Base-by-base conservation (phyloP, 805 yeast species). In the Pichia eremophila region DNA sequence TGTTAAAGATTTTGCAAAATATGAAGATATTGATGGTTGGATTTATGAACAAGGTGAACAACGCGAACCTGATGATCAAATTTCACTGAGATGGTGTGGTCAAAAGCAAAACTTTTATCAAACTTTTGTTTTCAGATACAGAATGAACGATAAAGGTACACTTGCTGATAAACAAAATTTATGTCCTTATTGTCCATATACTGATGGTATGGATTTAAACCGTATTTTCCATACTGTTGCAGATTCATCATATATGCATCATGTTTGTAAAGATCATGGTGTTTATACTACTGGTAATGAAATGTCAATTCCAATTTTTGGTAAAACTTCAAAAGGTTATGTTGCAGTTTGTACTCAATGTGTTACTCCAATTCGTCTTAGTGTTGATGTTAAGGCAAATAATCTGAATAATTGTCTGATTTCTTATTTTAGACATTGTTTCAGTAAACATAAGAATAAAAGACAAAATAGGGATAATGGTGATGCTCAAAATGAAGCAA, bases 251-350 rank as follows among this genome's bases (percentile, higher is more conserved):
- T 34, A 34, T 34, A 34, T 34, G 29, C 69, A 65, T 42, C 69
- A 65, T 47, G 62, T 65, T 32, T 58, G 65, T 14, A 63, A 62
- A 44, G 59, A 60, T 29, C 69, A 65, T 46, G 67, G 67, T 8
- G 62, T 64, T 18, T 62, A 58, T 50, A 59, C 65, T 10, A 56
- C 56, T 10, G 68, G 68, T 6, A 46, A 50, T 43, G 59, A 54
- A 41, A 52, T 65, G 58, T 59, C 63, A 10, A 51, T 52, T 10
- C 67, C 69, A 2, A 27, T 45, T 25, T 17, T 51, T 11, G 50
- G 43, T 14, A n/a, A 29, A 14, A 32, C 28, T 11, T 31, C 32
- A 12, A 37, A 15, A 12, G 40, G 19, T 19, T 4, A 17, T 8
- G 32, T 44, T 14, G 29, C 50, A 19, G 37, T 31, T 18, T 48